Percentiles rank a stretch among this genome's conserved stretches.
Conservation (phyloP, 805 yeast species). For the Lachancea lanzarotensis region DNA sequence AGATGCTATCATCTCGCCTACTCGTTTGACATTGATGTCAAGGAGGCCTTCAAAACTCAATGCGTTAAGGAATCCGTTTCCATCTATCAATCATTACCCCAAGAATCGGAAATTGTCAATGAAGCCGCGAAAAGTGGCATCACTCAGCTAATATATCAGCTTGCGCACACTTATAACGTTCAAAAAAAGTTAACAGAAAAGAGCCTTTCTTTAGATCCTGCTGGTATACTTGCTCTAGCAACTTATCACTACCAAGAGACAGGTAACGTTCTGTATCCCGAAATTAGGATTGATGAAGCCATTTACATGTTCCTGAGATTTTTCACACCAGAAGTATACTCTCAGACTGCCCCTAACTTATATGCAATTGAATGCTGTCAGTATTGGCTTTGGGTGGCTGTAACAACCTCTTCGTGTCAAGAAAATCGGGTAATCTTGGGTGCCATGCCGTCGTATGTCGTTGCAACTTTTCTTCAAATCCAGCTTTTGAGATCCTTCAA, state of each 20-base stretch:
- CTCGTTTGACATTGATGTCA: conserved; percentile 61
- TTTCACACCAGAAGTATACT: conserved; percentile 35
- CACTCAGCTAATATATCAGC: conserved; percentile 33
- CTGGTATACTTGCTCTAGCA: conserved; percentile 31
- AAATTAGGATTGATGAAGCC: conserved; percentile 24
- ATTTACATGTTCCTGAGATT: conserved; percentile 39
- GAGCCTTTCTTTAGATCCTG: conserved; percentile 27
- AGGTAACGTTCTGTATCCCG: conserved; percentile 14
- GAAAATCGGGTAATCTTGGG: conserved; percentile 15
- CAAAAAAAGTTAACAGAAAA: conserved; percentile 27
- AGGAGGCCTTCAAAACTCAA: conserved; percentile 32
- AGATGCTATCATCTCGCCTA: conserved; percentile 46
- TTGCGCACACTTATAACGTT: conserved; percentile 33
- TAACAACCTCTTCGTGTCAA: conserved; percentile 19
- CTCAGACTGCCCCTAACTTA: conserved; percentile 15
- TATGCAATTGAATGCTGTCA: conserved; percentile 28
- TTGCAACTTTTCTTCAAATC: conserved; percentile 37
- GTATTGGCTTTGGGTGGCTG: conserved; percentile 36
- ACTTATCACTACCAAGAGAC: conserved; percentile 20
- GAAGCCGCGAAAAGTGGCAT: conserved; percentile 31
- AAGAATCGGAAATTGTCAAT: conserved; percentile 25
- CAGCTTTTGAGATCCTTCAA: conserved; percentile 35
- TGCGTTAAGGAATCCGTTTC: conserved; percentile 34
- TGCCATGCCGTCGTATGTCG: conserved; percentile 30
- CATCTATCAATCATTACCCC: conserved; percentile 36